phyloP scores from a whole-genome alignment of 164 flowering plant species.

The Stephania yunnanensis region DNA sequence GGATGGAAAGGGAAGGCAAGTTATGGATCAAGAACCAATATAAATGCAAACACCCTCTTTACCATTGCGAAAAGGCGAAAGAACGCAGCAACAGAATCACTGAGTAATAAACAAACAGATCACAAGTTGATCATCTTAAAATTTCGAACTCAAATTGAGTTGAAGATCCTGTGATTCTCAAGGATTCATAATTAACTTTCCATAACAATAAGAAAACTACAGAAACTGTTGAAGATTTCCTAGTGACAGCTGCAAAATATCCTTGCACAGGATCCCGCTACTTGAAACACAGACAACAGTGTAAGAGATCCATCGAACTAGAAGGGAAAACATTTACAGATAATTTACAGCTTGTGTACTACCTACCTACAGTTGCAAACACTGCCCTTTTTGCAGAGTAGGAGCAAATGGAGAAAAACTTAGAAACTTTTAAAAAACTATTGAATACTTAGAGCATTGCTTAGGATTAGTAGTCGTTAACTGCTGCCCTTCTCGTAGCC shows the following conservation, averaged over 20 bases:
- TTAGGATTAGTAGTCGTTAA: not conserved
- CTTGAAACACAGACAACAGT: not conserved
- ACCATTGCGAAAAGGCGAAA: too few species aligned
- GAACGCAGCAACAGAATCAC: too few species aligned
- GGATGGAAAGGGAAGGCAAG: not conserved
- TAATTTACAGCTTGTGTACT: not conserved
- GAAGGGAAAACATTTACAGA: not conserved
- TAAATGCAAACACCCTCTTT: not conserved
- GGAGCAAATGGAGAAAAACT: conserved; percentile 7
- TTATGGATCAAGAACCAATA: not conserved
- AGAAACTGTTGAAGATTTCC: too few species aligned
- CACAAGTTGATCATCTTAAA: too few species aligned
- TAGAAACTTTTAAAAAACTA: conserved; percentile 4
- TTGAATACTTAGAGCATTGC: conserved; percentile 4
- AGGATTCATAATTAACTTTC: not conserved
- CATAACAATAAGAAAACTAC: not conserved
- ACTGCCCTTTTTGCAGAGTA: not conserved
- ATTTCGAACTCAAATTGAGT: too few species aligned
- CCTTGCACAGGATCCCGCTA: not conserved
- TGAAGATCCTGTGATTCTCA: not conserved
- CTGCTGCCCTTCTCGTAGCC: conserved; percentile 31
- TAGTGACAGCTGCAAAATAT: not conserved
- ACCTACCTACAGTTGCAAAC: not conserved
- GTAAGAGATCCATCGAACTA: not conserved
- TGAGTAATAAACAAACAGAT: too few species aligned